Evolutionary conservation across 805 yeast genomes (phyloP).

Genomic region (Henningerozyma blattae): DNA sequence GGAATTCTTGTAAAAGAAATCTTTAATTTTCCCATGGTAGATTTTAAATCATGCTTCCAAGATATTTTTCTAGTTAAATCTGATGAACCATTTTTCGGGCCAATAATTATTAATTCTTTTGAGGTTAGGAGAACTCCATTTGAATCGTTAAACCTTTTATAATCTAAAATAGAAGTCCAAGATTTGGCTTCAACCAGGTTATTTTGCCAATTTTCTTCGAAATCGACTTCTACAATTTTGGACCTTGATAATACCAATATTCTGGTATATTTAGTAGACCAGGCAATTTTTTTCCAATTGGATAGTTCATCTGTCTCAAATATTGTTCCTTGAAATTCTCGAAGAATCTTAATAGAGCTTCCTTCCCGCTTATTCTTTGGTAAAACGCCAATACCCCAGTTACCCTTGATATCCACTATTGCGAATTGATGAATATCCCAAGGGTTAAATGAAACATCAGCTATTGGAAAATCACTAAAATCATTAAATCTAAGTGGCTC

Average conservation of each 20-base stretch:
- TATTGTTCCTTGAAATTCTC: constrained; percentile 17
- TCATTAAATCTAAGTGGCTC: constrained; percentile 14
- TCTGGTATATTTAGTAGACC: constrained; percentile 28
- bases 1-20: constrained; percentile 24
- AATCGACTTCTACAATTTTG: constrained; percentile 26
- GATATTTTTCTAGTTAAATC: constrained; percentile 40
- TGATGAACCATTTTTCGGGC: constrained; percentile 17
- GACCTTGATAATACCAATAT: constrained; percentile 33
- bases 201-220: constrained; percentile 18
- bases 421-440: constrained; percentile 29
- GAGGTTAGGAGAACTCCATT: constrained; percentile 50
- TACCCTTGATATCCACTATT: constrained; percentile 40
- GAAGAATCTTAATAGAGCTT: constrained; percentile 3
- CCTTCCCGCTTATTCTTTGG: constrained; percentile 4
- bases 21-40: constrained; percentile 41
- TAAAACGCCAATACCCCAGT: constrained; percentile 32
- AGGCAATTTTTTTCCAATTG: constrained; percentile 38
- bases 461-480: constrained; percentile 26
- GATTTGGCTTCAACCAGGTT: constrained; percentile 37
- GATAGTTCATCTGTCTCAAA: constrained; percentile 42
- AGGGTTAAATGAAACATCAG: constrained; percentile 37
- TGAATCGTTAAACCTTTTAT: constrained; percentile 23
- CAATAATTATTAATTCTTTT: constrained; percentile 48
- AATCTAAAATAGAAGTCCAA: constrained; percentile 42
- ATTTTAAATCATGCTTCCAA: constrained; percentile 60